Conservation (phyloP, 768 basidiomycete species). For the Amanita rubescens region DNA sequence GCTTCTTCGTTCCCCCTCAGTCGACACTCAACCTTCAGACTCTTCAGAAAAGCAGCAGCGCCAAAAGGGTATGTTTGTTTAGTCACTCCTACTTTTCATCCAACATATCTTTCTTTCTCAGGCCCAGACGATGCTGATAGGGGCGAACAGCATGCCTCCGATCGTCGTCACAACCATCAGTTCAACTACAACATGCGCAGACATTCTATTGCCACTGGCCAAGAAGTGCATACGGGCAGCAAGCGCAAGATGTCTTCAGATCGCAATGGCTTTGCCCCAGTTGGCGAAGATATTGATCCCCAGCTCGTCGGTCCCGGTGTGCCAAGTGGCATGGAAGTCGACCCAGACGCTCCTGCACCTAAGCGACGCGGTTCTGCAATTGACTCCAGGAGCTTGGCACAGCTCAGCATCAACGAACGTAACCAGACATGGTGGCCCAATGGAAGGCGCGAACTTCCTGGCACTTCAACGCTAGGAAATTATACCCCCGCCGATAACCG, state of each 20-base stretch:
- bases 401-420: conserved; percentile 71
- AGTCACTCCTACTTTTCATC: no score
- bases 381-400: conserved; percentile 69
- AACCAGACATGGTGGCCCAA: conserved; percentile 48
- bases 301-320: conserved; percentile 64
- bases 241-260: conserved; percentile 83
- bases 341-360: conserved; percentile 59
- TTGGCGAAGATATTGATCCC: conserved; percentile 58
- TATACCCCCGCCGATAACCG: conserved; percentile 54
- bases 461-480: conserved; percentile 42
- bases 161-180: conserved; percentile 29
- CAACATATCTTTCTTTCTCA: no score
- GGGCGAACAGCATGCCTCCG: conserved; percentile 21
- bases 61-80: neutral
- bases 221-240: conserved; percentile 43
- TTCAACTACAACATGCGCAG: conserved; percentile 68
- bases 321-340: conserved; percentile 49
- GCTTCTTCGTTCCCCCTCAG: conserved; percentile 51
- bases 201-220: conserved; percentile 63
- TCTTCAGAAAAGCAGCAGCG: conserved; percentile 9
- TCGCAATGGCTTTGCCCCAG: conserved; percentile 40
- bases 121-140: conserved; percentile 32
- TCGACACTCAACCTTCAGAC: conserved; percentile 31
- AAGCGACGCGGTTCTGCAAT: conserved; percentile 82
- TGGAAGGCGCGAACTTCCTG: conserved; percentile 72